Base-by-base conservation (phyloP, 208 protist species). In the Trypanosoma theileri region DNA sequence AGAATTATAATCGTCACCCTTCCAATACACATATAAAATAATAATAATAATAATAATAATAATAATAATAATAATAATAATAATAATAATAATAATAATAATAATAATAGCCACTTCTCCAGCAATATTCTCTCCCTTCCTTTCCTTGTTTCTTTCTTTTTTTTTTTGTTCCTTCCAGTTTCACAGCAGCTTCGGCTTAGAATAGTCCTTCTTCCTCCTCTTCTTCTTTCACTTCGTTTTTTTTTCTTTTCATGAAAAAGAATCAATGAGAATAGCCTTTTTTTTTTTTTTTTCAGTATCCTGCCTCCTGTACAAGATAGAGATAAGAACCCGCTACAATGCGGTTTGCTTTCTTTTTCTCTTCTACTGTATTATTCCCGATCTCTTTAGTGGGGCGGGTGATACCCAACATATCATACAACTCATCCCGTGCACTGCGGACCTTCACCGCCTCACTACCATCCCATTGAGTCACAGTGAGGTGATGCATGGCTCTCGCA, bases 381-480 rank as follows among this genome's bases (percentile, higher is more conserved):
- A 66, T 60, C 0, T 22, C 59, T 41, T 53, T 40, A 35, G 59
- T 55, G 12, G 64, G 42, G 2, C 19, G 73, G 14, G 61, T 59
- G n/a, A 97, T 58, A 19, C 53, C 73, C 22, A 97, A 70, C 79
- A 94, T 71, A 19, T 40, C 65, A 64, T 96, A 97, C 45, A 97
- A 69, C 62, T 66, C 59, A 67, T 97, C 83, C n/a, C 93, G 84
- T 11, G 86, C 79, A 8, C 52, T 19, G 9, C 93, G 87, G 9
- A 96, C 80, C 28, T 66, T 66, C 11, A 59, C 44, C 9, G 82
- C 85, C 42, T 94, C 87, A 55, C 46, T 82, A 57, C 69, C 81
- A 71, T 97, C 93, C 91, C 93, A 97, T 78, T 87, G 81, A 50
- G 81, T 85, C 17, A 48, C 60, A 8, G 72, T 59, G 8, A 97